Evolutionary conservation across 2,329 filamentous ascomycete genomes (phyloP).

Genomic region (Calonectria hongkongensis): DNA sequence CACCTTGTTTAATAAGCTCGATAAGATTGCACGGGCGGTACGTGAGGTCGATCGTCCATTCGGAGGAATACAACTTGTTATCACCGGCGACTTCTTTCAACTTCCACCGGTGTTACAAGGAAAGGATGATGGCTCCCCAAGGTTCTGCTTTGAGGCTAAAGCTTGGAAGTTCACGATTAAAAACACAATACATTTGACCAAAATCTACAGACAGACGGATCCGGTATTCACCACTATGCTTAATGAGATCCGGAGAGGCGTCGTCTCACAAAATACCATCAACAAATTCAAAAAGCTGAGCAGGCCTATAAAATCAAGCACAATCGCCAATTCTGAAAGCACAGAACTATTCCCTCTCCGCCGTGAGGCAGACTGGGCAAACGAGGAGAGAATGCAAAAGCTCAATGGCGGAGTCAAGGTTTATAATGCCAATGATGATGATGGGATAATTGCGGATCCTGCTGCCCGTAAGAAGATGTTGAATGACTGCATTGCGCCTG

Average conservation of each 20-base stretch:
- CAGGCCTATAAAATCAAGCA: constrained; percentile 80
- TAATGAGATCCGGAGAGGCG: constrained; percentile 96
- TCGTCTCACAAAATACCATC: constrained; percentile 83
- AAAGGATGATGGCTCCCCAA: constrained; percentile 78
- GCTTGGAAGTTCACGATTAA: constrained; percentile 96
- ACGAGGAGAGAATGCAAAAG: constrained; percentile 81
- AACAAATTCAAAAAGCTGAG: constrained; percentile 83
- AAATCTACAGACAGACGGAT: constrained; percentile 97
- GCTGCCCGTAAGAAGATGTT: constrained; percentile 84
- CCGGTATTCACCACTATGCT: constrained; percentile 92
- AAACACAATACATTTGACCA: constrained; percentile 94
- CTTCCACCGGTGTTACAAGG: constrained; percentile 92
- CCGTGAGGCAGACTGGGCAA: constrained; percentile 91
- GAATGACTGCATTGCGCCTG: constrained; percentile 94
- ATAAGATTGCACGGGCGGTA: constrained; percentile 88
- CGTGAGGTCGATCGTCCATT: constrained; percentile 94
- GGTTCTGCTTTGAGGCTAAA: constrained; percentile 93
- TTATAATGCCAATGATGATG: constrained; percentile 87
- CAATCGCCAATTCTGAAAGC: constrained; percentile 76
- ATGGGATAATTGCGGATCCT: constrained; percentile 75
- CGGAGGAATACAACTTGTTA: constrained; percentile 95
- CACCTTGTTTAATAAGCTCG: constrained; percentile 96
- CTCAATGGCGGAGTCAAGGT: constrained; percentile 80
- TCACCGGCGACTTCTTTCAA: constrained; percentile 99
- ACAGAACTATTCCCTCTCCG: constrained; percentile 97